Percentiles rank a stretch among this genome's conserved stretches.
Conservation (phyloP, 2,329 filamentous ascomycete species). For the Aspergillus alliaceus region DNA sequence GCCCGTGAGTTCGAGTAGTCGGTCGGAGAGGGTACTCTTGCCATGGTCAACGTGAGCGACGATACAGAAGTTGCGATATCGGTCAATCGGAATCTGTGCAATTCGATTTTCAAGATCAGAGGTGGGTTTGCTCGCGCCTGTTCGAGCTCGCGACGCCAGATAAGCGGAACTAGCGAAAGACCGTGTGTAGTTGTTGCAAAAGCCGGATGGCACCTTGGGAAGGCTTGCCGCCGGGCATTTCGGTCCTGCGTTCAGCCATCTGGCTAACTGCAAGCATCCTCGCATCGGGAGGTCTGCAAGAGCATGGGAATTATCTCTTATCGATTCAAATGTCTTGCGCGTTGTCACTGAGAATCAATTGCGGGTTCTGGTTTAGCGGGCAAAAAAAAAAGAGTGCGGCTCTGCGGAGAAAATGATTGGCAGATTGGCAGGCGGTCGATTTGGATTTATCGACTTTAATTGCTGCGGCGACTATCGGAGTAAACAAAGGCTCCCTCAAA, state of each 20-base stretch:
- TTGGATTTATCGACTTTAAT: constrained; percentile 22
- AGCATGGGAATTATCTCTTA: constrained; percentile 26
- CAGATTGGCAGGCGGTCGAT: neutral
- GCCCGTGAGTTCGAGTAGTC: constrained; percentile 88
- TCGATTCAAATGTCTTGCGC: neutral
- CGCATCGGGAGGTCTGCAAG: constrained; percentile 43
- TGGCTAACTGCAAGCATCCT: constrained; percentile 48
- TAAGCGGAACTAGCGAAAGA: constrained; percentile 32
- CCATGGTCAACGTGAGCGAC: constrained; percentile 99
- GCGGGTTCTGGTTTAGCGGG: constrained; percentile 9
- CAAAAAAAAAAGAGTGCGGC: constrained; percentile 19
- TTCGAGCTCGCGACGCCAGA: constrained; percentile 19
- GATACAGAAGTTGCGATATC: constrained; percentile 91
- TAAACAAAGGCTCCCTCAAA: constrained; percentile 33
- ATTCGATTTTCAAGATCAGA: constrained; percentile 61
- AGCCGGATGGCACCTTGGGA: constrained; percentile 28
- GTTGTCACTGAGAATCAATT: neutral
- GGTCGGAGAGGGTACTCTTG: constrained; percentile 92
- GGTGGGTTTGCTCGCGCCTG: constrained; percentile 24
- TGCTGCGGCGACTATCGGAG: constrained; percentile 38
- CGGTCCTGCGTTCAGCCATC: constrained; percentile 46
- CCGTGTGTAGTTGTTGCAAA: constrained; percentile 26
- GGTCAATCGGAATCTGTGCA: constrained; percentile 51
- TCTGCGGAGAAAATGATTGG: constrained; percentile 30
- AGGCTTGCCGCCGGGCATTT: constrained; percentile 31